Conservation (phyloP, 805 yeast genomes). For the Starmerella kuoi region DNA sequence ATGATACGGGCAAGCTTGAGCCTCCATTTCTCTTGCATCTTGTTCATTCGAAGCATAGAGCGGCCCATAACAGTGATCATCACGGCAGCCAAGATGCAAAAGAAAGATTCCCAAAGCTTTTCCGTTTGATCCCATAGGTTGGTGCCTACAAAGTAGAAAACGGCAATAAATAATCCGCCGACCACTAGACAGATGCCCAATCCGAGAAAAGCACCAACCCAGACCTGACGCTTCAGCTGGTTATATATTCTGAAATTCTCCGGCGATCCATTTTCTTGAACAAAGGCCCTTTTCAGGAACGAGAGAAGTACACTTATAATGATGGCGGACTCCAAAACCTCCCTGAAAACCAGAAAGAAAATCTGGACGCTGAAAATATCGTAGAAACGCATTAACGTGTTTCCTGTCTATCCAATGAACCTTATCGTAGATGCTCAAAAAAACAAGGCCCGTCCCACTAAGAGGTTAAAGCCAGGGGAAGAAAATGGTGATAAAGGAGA, state of each 20-base stretch:
- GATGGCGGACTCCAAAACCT: conserved; percentile 75
- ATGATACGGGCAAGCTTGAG: conserved; percentile 39
- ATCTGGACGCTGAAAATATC: conserved; percentile 53
- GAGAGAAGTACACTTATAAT: conserved; percentile 79
- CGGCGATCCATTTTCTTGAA: conserved; percentile 29
- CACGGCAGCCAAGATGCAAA: conserved; percentile 63
- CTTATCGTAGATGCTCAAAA: not conserved
- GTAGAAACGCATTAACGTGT: conserved; percentile 19
- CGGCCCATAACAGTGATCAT: conserved; percentile 81
- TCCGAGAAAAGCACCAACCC: conserved; percentile 72
- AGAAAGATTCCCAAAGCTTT: conserved; percentile 77
- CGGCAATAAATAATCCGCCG: conserved; percentile 57
- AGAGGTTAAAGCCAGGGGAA: no score
- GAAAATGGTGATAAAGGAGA: no score
- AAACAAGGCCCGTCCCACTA: not conserved
- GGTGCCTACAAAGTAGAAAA: conserved; percentile 65
- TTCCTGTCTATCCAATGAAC: no score
- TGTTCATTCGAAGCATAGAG: conserved; percentile 66
- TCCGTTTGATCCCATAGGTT: conserved; percentile 84
- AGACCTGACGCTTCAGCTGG: conserved; percentile 52
- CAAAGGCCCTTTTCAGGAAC: conserved; percentile 67
- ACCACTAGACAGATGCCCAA: conserved; percentile 54
- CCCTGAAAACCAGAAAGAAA: conserved; percentile 84
- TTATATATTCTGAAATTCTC: conserved; percentile 28
- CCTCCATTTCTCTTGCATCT: conserved; percentile 73